phyloP scores from a whole-genome alignment of 1,284 basidiomycete genomes.

The Ustilago nuda region DNA sequence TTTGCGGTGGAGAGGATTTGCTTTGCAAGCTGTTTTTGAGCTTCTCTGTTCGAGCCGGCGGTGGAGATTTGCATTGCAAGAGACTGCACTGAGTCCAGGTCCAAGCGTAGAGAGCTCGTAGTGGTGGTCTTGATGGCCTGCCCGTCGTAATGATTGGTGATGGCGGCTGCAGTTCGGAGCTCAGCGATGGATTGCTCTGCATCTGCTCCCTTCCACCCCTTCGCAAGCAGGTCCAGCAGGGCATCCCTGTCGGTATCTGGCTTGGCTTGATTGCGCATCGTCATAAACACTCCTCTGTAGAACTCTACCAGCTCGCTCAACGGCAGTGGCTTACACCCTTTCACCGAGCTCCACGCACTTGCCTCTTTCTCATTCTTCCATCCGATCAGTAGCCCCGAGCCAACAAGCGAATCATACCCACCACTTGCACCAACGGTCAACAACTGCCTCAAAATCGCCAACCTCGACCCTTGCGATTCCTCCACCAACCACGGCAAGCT shows the following conservation, averaged over 20 bases:
- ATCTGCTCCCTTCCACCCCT: conserved; percentile 7
- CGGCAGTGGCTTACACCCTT: neutral
- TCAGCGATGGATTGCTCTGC: conserved; percentile 14
- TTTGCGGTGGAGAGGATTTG: neutral
- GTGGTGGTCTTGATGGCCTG: too few relatives aligned
- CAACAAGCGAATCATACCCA: conserved; percentile 14
- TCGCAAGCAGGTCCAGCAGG: conserved; percentile 7
- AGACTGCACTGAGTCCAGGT: conserved; percentile 13
- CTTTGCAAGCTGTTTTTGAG: conserved; percentile 9
- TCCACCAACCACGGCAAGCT: conserved; percentile 14
- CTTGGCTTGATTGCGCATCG: conserved; percentile 7
- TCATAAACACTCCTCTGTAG: conserved; percentile 5
- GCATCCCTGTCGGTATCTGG: neutral
- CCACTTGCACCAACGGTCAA: neutral
- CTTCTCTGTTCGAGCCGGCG: neutral
- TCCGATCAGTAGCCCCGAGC: conserved; percentile 21
- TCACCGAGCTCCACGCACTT: conserved; percentile 14
- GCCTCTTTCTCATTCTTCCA: conserved; percentile 24
- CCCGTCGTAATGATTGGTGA: neutral
- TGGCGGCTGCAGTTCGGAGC: neutral
- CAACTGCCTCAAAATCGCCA: conserved; percentile 20
- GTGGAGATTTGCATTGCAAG: conserved; percentile 11
- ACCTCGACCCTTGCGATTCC: conserved; percentile 11
- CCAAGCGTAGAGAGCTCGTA: conserved; percentile 10
- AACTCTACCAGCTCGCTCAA: neutral